Evolutionary conservation across 345 rosid species (phyloP).

Genomic region (Boechera stricta): DNA sequence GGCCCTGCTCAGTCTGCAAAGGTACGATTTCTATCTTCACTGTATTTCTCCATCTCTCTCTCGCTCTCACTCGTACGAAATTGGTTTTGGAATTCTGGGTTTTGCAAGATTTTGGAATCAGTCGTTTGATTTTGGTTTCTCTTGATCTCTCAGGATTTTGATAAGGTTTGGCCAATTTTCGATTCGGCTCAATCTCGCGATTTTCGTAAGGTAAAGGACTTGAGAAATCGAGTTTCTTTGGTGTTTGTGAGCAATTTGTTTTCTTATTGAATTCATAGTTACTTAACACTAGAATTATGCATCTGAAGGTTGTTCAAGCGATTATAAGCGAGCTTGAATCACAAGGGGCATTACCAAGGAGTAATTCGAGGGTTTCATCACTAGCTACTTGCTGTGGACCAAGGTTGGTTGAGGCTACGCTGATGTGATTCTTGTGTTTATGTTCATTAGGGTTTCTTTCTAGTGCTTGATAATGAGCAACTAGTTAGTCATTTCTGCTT

Average conservation of each 20-base stretch:
- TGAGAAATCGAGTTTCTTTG: background rate
- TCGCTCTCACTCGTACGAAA: constrained; percentile 21
- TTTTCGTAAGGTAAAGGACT: constrained; percentile 76
- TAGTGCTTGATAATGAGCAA: constrained; percentile 1
- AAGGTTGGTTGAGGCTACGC: constrained; percentile 56
- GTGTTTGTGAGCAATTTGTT: constrained; percentile 8
- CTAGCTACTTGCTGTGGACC: constrained; percentile 99
- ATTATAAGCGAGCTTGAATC: constrained; percentile 97
- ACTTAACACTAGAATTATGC: constrained; percentile 24
- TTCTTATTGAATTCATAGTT: constrained; percentile 18
- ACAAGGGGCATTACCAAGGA: constrained; percentile 98
- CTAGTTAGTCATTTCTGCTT: constrained; percentile 11
- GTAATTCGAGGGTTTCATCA: constrained; percentile 99
- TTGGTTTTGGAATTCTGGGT: constrained; percentile 18
- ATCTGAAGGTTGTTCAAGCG: constrained; percentile 89
- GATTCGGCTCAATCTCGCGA: constrained; percentile 99
- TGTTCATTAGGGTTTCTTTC: constrained; percentile 3
- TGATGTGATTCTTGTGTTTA: constrained; percentile 21
- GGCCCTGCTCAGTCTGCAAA: constrained; percentile 96
- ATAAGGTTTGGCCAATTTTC: constrained; percentile 99
- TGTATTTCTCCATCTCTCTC: background rate
- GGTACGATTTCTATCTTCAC: constrained; percentile 50
- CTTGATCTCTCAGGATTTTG: constrained; percentile 89
- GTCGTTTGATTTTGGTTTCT: constrained; percentile 29
- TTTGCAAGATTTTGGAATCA: constrained; percentile 18